Conservation (phyloP, 2,329 filamentous ascomycete species). For the Trichoderma aggressivum region DNA sequence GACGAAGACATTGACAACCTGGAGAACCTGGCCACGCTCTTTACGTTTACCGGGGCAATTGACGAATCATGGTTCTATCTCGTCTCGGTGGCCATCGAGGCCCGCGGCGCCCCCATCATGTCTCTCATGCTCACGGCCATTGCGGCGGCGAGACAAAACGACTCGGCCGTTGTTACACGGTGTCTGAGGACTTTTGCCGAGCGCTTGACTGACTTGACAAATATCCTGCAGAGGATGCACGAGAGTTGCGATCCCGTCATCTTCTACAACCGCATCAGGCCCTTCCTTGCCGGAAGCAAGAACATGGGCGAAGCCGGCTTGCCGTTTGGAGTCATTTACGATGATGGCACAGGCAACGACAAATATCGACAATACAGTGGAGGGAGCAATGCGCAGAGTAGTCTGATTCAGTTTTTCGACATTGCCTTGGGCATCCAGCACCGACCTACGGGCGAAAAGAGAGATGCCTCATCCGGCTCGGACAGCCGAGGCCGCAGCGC, state of each 20-base stretch:
- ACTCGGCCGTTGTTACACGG: conserved; percentile 68
- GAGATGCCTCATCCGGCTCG: conserved; percentile 41
- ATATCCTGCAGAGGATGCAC: conserved; percentile 82
- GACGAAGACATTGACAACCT: conserved; percentile 78
- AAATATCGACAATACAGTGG: conserved; percentile 83
- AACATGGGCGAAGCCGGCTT: conserved; percentile 96
- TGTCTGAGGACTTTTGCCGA: conserved; percentile 83
- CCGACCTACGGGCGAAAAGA: conserved; percentile 76
- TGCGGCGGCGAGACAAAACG: conserved; percentile 67
- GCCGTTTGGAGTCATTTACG: conserved; percentile 82
- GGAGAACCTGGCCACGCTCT: conserved; percentile 82
- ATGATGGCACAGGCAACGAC: conserved; percentile 66
- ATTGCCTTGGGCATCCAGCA: conserved; percentile 87
- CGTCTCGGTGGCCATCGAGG: conserved; percentile 92
- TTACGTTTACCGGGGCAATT: conserved; percentile 88
- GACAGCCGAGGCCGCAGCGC: conserved; percentile 42
- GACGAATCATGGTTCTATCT: conserved; percentile 99
- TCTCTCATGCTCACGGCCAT: conserved; percentile 88
- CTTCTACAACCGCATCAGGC: conserved; percentile 95
- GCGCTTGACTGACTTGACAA: conserved; percentile 77
- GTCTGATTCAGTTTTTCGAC: conserved; percentile 96
- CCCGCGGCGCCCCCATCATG: conserved; percentile 80
- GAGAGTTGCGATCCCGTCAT: conserved; percentile 91
- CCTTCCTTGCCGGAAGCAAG: conserved; percentile 92
- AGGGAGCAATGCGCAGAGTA: conserved; percentile 95